Percentiles rank a stretch among this genome's conserved stretches.
phyloP scores from a whole-genome alignment of 2,329 filamentous ascomycete species.

The Fusarium staphyleae region DNA sequence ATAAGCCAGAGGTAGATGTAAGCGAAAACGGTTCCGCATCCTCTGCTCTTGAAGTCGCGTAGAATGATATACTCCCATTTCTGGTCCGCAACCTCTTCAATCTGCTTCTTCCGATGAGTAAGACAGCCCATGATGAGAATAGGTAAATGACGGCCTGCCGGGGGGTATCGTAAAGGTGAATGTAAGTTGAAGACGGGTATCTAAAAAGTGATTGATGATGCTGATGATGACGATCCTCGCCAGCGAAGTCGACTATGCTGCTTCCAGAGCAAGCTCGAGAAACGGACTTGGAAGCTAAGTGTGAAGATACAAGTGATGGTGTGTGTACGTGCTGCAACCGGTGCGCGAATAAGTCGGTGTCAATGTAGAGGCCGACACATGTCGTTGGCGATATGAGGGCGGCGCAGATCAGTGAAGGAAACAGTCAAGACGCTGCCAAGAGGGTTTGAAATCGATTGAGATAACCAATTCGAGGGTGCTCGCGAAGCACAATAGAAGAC shows the following conservation, averaged over 20 bases:
- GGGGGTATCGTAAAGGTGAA: constrained; percentile 13
- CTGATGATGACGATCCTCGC: constrained; percentile 54
- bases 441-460: neutral
- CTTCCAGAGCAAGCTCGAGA: constrained; percentile 30
- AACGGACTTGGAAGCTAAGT: neutral
- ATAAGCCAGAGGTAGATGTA: constrained; percentile 88
- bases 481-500: constrained; percentile 8
- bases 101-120: constrained; percentile 66
- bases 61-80: constrained; percentile 90
- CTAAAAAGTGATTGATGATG: constrained; percentile 18
- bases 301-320: constrained; percentile 20
- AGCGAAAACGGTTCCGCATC: constrained; percentile 77
- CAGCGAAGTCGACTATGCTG: constrained; percentile 56
- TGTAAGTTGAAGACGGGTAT: neutral
- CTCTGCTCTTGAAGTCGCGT: constrained; percentile 82
- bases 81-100: constrained; percentile 78
- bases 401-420: neutral
- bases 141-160: constrained; percentile 14
- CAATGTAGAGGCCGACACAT: constrained; percentile 25
- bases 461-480: neutral
- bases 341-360: constrained; percentile 26
- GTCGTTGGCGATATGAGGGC: constrained; percentile 12
- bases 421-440: neutral
- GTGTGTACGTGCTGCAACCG: constrained; percentile 29
- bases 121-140: constrained; percentile 66